phyloP scores from a whole-genome alignment of 225 moss, liverwort and hornwort species.

The Takakia lepidozioides region DNA sequence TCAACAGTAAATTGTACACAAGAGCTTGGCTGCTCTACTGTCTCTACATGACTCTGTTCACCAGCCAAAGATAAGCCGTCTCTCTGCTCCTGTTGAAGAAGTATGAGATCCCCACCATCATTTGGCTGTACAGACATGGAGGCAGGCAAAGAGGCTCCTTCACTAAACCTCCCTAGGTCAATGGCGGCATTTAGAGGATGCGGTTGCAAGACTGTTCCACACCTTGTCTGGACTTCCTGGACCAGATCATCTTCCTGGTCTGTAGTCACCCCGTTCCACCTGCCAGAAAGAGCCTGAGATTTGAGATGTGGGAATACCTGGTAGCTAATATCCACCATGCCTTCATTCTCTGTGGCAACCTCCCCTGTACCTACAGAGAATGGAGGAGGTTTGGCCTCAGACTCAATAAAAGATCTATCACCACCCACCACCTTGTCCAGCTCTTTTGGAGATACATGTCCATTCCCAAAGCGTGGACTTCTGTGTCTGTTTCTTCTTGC shows the following conservation, averaged over 20 bases:
- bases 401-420: constrained; percentile 6
- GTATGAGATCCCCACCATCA: constrained; percentile 10
- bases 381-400: constrained; percentile 14
- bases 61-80: constrained; percentile 3
- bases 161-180: constrained; percentile 6
- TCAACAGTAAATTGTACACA: constrained; percentile 11
- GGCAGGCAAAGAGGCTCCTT: constrained; percentile 10
- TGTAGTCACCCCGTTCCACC: constrained; percentile 20
- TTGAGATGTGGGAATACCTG: constrained; percentile 22
- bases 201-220: constrained; percentile 14
- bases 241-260: constrained; percentile 13
- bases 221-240: constrained; percentile 15
- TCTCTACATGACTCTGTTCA: constrained; percentile 4
- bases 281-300: constrained; percentile 20
- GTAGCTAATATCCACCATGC: constrained; percentile 27
- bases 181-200: constrained; percentile 9
- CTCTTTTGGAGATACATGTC: constrained; percentile 36
- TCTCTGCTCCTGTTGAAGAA: constrained; percentile 11
- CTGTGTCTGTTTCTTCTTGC: constrained; percentile 52
- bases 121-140: constrained; percentile 11
- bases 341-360: constrained; percentile 19
- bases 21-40: not conserved
- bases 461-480: constrained; percentile 59
- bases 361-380: too few relatives aligned
- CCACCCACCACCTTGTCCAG: constrained; percentile 22